Conservation (phyloP, 768 basidiomycete species). For the Pleurotus tuoliensis region DNA sequence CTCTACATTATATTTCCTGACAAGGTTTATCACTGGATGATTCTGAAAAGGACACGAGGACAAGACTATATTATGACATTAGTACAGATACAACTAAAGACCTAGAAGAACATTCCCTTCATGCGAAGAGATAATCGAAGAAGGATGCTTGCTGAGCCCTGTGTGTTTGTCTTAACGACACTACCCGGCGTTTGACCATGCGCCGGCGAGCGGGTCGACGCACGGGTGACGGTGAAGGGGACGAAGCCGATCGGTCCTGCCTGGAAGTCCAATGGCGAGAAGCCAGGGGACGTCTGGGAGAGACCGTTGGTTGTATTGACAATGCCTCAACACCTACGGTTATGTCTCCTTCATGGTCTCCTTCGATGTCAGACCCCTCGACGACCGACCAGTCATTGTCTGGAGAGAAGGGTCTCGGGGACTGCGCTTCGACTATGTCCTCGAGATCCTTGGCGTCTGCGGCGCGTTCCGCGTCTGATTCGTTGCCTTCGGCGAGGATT, state of each 20-base stretch:
- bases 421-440: constrained; percentile 19
- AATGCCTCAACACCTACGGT: constrained; percentile 29
- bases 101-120: constrained; percentile 8
- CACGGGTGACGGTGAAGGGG: constrained; percentile 53
- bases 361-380: constrained; percentile 26
- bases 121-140: constrained; percentile 44
- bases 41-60: background rate
- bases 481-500: constrained; percentile 40
- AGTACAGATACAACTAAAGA: background rate
- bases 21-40: constrained; percentile 24
- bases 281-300: constrained; percentile 9
- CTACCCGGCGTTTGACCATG: constrained; percentile 7
- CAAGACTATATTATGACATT: constrained; percentile 3
- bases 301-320: constrained; percentile 21
- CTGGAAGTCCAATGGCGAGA: constrained; percentile 23
- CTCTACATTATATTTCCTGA: constrained; percentile 25
- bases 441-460: constrained; percentile 20
- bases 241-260: constrained; percentile 40
- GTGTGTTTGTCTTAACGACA: background rate
- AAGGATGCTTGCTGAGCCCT: constrained; percentile 21
- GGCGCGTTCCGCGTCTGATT: constrained; percentile 31
- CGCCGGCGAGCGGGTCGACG: constrained; percentile 27
- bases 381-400: constrained; percentile 35
- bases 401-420: constrained; percentile 1
- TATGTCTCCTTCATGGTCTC: constrained; percentile 24